Evolutionary conservation across 805 yeast genomes (phyloP).

Genomic region (Nakazawaea laoshanensis): DNA sequence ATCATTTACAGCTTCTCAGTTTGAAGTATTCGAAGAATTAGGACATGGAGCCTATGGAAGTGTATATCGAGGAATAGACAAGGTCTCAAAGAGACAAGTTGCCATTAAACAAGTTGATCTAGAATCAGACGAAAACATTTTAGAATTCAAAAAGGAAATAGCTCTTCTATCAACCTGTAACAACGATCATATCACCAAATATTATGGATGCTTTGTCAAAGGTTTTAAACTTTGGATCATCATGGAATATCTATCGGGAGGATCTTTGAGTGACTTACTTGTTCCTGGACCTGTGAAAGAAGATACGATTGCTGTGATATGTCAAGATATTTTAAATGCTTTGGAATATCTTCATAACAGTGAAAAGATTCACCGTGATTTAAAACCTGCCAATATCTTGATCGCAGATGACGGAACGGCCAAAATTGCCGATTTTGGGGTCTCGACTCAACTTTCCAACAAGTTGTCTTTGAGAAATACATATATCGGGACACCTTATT

Average conservation of each 20-base stretch:
- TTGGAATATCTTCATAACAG: slow-evolving; percentile 57
- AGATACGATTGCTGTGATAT: slow-evolving; percentile 41
- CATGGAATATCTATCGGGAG: slow-evolving; percentile 79
- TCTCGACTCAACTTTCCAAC: slow-evolving; percentile 69
- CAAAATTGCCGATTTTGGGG: slow-evolving; percentile 93
- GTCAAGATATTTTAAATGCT: slow-evolving; percentile 50
- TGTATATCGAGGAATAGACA: slow-evolving; percentile 56
- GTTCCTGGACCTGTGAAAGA: slow-evolving; percentile 54
- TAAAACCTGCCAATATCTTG: slow-evolving; percentile 83
- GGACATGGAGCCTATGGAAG: slow-evolving; percentile 79
- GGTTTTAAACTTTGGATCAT: slow-evolving; percentile 69
- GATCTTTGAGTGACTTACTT: slow-evolving; percentile 60
- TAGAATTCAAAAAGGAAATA: slow-evolving; percentile 69
- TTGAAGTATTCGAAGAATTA: slow-evolving; percentile 41
- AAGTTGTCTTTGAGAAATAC: slow-evolving; percentile 42
- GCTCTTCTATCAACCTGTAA: slow-evolving; percentile 60
- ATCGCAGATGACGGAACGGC: slow-evolving; percentile 64
- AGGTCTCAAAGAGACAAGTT: slow-evolving; percentile 31
- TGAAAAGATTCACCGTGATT: slow-evolving; percentile 85
- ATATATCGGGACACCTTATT: slow-evolving; percentile 54
- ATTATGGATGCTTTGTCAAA: slow-evolving; percentile 63
- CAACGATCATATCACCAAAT: slow-evolving; percentile 53
- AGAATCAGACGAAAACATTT: slow-evolving; percentile 62
- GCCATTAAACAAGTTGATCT: slow-evolving; percentile 65
- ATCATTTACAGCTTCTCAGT: slow-evolving; percentile 29